Evolutionary conservation across 1,139 yeast species (phyloP).

Genomic region (Blastobotrys ciferrii): DNA sequence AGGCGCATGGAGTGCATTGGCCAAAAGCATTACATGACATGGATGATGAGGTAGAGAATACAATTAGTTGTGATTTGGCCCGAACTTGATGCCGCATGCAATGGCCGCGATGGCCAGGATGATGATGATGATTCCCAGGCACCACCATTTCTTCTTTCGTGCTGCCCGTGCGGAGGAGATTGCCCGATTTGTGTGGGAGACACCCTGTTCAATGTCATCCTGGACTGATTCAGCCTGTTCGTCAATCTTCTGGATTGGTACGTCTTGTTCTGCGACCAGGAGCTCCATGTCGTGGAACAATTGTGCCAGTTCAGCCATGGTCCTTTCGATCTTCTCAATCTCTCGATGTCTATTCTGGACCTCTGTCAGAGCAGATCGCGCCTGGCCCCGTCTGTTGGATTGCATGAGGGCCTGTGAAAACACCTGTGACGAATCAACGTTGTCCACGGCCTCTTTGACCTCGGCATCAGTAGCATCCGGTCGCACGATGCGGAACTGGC

Average conservation of each 20-base stretch:
- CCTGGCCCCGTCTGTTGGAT: slow-evolving; percentile 95
- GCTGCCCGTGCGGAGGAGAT: slow-evolving; percentile 85
- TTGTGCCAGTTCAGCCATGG: slow-evolving; percentile 94
- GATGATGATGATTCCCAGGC: slow-evolving; percentile 65
- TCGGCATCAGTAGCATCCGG: slow-evolving; percentile 91
- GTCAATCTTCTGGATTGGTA: slow-evolving; percentile 77
- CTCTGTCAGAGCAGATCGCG: slow-evolving; percentile 90
- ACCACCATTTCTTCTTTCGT: slow-evolving; percentile 89
- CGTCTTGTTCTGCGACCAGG: slow-evolving; percentile 93
- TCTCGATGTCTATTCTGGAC: slow-evolving; percentile 97
- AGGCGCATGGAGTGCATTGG: too few relatives aligned
- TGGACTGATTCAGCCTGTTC: slow-evolving; percentile 82
- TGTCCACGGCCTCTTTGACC: slow-evolving; percentile 78
- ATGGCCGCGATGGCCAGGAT: slow-evolving; percentile 69
- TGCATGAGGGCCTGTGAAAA: slow-evolving; percentile 91
- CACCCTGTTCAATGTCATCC: slow-evolving; percentile 89
- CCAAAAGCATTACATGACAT: not conserved
- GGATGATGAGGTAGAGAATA: too few relatives aligned
- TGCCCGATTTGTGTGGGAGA: slow-evolving; percentile 91
- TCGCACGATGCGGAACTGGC: slow-evolving; percentile 89
- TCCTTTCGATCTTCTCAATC: slow-evolving; percentile 88
- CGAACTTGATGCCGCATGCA: slow-evolving; percentile 36
- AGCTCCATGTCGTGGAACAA: slow-evolving; percentile 96
- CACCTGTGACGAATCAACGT: slow-evolving; percentile 82
- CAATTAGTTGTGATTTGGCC: slow-evolving; percentile 15